Conservation (phyloP, 2,329 filamentous ascomycete genomes). For the Aschersonia sp. region DNA sequence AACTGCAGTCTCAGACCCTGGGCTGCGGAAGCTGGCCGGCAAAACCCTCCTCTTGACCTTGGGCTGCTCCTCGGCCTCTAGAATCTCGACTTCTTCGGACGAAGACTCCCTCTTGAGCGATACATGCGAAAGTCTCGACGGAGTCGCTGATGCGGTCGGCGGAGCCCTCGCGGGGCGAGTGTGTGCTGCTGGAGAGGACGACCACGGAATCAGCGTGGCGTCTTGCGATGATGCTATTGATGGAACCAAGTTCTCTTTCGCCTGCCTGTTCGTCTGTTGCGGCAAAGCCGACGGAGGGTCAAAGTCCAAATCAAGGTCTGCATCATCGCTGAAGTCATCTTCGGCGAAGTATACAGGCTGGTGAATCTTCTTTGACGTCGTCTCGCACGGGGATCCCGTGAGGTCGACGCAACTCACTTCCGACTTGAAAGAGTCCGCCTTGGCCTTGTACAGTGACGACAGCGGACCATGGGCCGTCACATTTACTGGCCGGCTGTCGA, state of each 20-base stretch:
- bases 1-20: conserved; percentile 20
- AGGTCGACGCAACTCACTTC: conserved; percentile 18
- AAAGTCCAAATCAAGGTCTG: conserved; percentile 57
- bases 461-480: conserved; percentile 8
- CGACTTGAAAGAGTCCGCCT: conserved; percentile 30
- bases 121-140: conserved; percentile 9
- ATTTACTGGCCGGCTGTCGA: conserved; percentile 17
- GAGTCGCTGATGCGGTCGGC: conserved; percentile 5
- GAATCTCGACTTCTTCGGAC: conserved; percentile 13
- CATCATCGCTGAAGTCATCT: conserved; percentile 78
- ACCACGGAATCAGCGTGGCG: conserved; percentile 48
- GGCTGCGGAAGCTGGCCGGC: conserved; percentile 30
- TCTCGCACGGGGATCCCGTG: conserved; percentile 11
- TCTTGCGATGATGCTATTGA: conserved; percentile 13
- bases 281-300: conserved; percentile 43
- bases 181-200: conserved; percentile 46
- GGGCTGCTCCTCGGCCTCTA: conserved; percentile 11
- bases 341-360: conserved; percentile 49
- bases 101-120: conserved; percentile 28
- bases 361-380: conserved; percentile 9
- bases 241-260: conserved; percentile 13
- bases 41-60: conserved; percentile 49
- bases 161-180: conserved; percentile 19
- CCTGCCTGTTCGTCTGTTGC: conserved; percentile 11
- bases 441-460: conserved; percentile 23